These are phyloP conservation scores for Gynandropsis gynandra DNA, from an alignment of 345 rosid species.

Conservation along the genomic window DNA sequence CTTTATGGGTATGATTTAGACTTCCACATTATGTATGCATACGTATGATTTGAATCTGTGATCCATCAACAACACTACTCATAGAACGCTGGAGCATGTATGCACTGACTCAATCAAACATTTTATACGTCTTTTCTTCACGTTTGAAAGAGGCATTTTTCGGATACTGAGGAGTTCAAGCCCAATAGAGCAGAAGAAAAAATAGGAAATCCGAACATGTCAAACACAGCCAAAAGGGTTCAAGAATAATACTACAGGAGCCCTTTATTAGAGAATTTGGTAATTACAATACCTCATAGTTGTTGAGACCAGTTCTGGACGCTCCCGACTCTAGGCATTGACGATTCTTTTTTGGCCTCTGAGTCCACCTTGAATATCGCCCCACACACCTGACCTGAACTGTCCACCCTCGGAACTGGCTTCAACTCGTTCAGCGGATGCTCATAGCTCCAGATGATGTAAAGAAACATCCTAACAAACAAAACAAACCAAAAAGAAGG, in stretches of 20 bases:
- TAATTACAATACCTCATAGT: constrained; percentile 42
- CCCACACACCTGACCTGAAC: constrained; percentile 80
- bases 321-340: constrained; percentile 91
- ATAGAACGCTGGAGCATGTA: neutral
- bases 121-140: constrained; percentile 12
- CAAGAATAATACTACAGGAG: neutral
- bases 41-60: neutral
- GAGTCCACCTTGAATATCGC: constrained; percentile 70
- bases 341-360: constrained; percentile 53
- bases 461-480: constrained; percentile 76
- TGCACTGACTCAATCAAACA: neutral
- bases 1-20: neutral
- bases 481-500: neutral
- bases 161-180: too few relatives aligned
- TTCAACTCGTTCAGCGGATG: constrained; percentile 79
- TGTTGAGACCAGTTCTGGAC: constrained; percentile 80
- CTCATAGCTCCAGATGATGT: constrained; percentile 86
- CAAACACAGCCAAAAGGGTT: constrained; percentile 14
- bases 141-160: too few relatives aligned
- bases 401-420: constrained; percentile 88
- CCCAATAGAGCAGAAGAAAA: neutral
- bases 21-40: neutral
- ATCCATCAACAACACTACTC: neutral
- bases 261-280: too few relatives aligned
- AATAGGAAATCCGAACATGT: constrained; percentile 11